phyloP scores from a whole-genome alignment of 345 rosid species.

The Punica granatum region DNA sequence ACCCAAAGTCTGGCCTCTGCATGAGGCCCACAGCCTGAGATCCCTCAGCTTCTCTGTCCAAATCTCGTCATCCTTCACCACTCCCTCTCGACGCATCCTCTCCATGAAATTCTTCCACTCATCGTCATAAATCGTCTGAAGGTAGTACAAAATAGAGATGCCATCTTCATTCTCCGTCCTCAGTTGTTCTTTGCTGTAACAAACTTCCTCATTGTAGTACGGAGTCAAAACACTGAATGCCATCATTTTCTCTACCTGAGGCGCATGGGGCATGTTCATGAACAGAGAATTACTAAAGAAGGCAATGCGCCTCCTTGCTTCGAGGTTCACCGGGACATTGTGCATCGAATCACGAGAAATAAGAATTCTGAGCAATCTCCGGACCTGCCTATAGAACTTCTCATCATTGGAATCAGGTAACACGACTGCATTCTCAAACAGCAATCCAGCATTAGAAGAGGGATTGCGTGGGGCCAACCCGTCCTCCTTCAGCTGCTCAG shows the following conservation, averaged over 20 bases:
- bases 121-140: conserved; percentile 88
- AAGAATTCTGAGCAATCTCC: conserved; percentile 84
- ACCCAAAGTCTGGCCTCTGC: conserved; percentile 92
- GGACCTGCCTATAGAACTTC: conserved; percentile 73
- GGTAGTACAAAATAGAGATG: conserved; percentile 73
- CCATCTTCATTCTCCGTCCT: conserved; percentile 93
- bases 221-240: conserved; percentile 94
- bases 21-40: conserved; percentile 95
- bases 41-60: conserved; percentile 77
- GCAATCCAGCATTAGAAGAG: conserved; percentile 56
- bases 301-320: conserved; percentile 93
- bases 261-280: conserved; percentile 99
- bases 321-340: conserved; percentile 69
- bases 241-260: conserved; percentile 99
- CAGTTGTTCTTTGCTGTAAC: conserved; percentile 84
- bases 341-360: conserved; percentile 92
- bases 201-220: conserved; percentile 82
- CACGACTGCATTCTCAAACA: conserved; percentile 72
- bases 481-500: conserved; percentile 52
- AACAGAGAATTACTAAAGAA: conserved; percentile 94
- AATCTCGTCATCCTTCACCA: conserved; percentile 57
- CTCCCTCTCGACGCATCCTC: conserved; percentile 86
- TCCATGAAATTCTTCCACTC: conserved; percentile 93
- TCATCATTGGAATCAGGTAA: conserved; percentile 64
- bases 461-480: conserved; percentile 78